Conservation (phyloP, 805 yeast genomes). For the Yarrowia sp. region DNA sequence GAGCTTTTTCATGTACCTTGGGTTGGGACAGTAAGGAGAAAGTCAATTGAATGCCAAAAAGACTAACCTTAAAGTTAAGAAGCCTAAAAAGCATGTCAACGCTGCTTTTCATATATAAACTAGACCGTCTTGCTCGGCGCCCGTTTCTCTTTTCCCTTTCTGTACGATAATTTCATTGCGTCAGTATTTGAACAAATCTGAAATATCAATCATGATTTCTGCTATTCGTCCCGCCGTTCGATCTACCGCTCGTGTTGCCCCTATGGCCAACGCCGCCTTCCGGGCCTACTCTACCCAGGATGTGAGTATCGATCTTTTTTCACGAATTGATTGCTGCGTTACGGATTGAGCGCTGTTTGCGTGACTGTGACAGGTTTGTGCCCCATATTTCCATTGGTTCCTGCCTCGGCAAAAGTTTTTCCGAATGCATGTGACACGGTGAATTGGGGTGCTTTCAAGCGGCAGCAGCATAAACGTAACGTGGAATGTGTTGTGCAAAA, state of each 20-base stretch:
- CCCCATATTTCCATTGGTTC: background rate
- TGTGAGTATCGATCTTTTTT: background rate
- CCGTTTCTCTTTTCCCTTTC: slow-evolving; percentile 10
- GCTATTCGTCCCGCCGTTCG: slow-evolving; percentile 26
- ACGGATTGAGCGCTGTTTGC: background rate
- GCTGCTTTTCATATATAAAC: slow-evolving; percentile 23
- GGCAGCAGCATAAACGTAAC: background rate
- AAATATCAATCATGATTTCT: slow-evolving; percentile 24
- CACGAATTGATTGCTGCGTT: background rate
- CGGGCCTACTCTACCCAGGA: slow-evolving; percentile 26
- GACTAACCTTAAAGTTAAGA: background rate
- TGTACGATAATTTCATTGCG: slow-evolving; percentile 25
- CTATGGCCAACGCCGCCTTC: slow-evolving; percentile 23
- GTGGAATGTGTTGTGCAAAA: background rate
- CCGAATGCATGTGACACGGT: slow-evolving; percentile 21
- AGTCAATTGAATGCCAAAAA: slow-evolving; percentile 19
- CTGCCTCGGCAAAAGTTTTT: slow-evolving; percentile 23
- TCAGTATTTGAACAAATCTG: slow-evolving; percentile 24
- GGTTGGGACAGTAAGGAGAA: slow-evolving; percentile 21
- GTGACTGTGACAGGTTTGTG: background rate
- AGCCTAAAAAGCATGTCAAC: background rate
- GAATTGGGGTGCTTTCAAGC: background rate
- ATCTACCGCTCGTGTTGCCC: slow-evolving; percentile 20
- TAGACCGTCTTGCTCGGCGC: slow-evolving; percentile 16
- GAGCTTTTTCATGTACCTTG: slow-evolving; percentile 25